A percentile compares a stretch with the other conserved stretches of the same genome.
phyloP scores from a whole-genome alignment of 2,329 filamentous ascomycete genomes.

The Fusarium beomiforme region DNA sequence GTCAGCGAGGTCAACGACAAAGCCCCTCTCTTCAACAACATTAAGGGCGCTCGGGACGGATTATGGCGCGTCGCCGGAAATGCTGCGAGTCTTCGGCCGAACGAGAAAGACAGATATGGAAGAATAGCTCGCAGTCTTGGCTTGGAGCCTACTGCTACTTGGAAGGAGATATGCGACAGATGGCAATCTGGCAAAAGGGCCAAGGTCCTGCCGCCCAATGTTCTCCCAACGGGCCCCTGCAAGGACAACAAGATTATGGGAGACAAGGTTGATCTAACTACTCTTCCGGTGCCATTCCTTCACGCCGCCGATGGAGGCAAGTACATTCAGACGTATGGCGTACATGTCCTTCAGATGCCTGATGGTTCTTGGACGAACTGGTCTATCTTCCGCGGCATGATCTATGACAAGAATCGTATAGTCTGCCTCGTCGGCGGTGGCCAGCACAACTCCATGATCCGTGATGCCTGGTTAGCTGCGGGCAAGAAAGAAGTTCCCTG shows the following conservation, averaged over 20 bases:
- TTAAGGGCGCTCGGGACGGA: conserved; percentile 56
- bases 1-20: conserved; percentile 57
- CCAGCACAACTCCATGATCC: conserved; percentile 59
- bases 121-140: conserved; percentile 55
- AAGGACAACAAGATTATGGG: conserved; percentile 15
- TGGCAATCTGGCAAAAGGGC: not conserved
- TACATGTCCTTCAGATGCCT: conserved; percentile 57
- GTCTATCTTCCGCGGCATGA: conserved; percentile 58
- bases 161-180: not conserved
- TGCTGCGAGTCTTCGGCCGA: conserved; percentile 47
- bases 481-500: conserved; percentile 57
- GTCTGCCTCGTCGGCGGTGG: conserved; percentile 54
- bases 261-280: conserved; percentile 42
- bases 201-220: conserved; percentile 43
- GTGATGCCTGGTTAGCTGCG: conserved; percentile 56
- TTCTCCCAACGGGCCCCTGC: conserved; percentile 39
- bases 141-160: not conserved
- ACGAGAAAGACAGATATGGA: conserved; percentile 48
- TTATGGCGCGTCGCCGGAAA: conserved; percentile 58
- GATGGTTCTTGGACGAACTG: conserved; percentile 60
- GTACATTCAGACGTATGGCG: conserved; percentile 62
- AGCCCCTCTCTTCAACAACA: conserved; percentile 61
- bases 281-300: conserved; percentile 53
- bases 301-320: conserved; percentile 59
- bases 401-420: conserved; percentile 54